A percentile compares a stretch with the other conserved stretches of the same genome.
Conservation (phyloP, 768 basidiomycete genomes). For the Agrocybe praecox region DNA sequence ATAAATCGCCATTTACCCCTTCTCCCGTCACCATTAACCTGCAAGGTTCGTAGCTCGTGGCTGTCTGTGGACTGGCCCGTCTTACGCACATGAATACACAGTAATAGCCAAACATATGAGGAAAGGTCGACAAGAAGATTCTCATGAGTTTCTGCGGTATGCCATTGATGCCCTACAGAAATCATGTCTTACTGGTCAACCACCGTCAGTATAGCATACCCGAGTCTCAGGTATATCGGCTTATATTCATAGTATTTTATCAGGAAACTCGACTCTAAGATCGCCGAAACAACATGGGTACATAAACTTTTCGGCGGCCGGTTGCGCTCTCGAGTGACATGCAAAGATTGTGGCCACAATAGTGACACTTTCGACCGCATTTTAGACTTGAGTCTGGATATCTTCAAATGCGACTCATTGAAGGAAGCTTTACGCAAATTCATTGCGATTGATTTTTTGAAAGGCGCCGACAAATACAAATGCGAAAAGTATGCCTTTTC, state of each 20-base stretch:
- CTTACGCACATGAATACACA: slow-evolving; percentile 31
- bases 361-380: slow-evolving; percentile 97
- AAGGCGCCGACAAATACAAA: slow-evolving; percentile 94
- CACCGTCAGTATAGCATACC: slow-evolving; percentile 54
- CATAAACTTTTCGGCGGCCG: slow-evolving; percentile 93
- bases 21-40: slow-evolving; percentile 65
- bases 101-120: slow-evolving; percentile 92
- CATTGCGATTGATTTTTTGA: slow-evolving; percentile 78
- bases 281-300: slow-evolving; percentile 91
- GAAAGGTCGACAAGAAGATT: slow-evolving; percentile 92
- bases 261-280: slow-evolving; percentile 70
- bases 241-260: slow-evolving; percentile 7
- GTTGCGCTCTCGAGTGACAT: slow-evolving; percentile 89
- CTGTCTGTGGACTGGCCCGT: background rate
- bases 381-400: slow-evolving; percentile 92
- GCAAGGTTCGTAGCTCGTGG: slow-evolving; percentile 50
- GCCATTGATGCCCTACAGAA: slow-evolving; percentile 91
- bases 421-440: slow-evolving; percentile 81
- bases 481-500: slow-evolving; percentile 89
- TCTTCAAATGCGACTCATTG: slow-evolving; percentile 61
- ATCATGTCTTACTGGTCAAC: slow-evolving; percentile 70
- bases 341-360: slow-evolving; percentile 77
- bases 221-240: background rate
- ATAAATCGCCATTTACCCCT: slow-evolving; percentile 59
- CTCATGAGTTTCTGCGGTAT: slow-evolving; percentile 97